Base-by-base conservation (phyloP, 805 yeast species). In the Candida andamanensis region DNA sequence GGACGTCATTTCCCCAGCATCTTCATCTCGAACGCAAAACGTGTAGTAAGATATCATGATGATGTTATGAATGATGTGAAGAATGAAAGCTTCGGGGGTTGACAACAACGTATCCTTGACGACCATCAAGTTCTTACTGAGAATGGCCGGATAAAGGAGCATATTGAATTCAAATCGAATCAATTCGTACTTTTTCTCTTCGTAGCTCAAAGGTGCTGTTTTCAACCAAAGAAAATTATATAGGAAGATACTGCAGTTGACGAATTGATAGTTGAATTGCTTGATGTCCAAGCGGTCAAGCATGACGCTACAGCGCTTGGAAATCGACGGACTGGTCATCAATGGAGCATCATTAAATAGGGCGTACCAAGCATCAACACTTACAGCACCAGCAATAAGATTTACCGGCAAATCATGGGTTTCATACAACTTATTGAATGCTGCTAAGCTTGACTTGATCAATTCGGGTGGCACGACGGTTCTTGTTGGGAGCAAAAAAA, bases 81-180 rank as follows among this genome's bases (percentile, higher is more conserved):
- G 27, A 1, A 42, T 33, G 30, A 42, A 45, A 2, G 51, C 52
- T 28, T 42, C 48, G 1, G 47, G 47, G 6, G 46, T 40, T 8
- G 49, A 47, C 17, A 41, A 36, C n/a, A 44, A 29, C 1, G 41
- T 42, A 36, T 49, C 52, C 19, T 34, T 40, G 4, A 49, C 48
- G 5, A 49, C 44, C 6, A 40, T 37, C 15, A 49, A 40, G 13
- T 46, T 43, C 15, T 37, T 32, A 28, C 48, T 39, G 13, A 49
- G 32, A 30, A 44, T 47, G 6, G 46, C 52, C 4, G 54, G 54
- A 38, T 46, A 47, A 6, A 49, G 35, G 11, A 49, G 35, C 45
- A 49, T 49, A 26, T 47, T 46, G 33, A 36, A 45, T 34, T 49
- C 54, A 24, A 49, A 40, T 14, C 43, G 42, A 11, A 49, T 26